Base-by-base conservation (phyloP, 805 yeast species). In the Yamadazyma nakazawae region DNA sequence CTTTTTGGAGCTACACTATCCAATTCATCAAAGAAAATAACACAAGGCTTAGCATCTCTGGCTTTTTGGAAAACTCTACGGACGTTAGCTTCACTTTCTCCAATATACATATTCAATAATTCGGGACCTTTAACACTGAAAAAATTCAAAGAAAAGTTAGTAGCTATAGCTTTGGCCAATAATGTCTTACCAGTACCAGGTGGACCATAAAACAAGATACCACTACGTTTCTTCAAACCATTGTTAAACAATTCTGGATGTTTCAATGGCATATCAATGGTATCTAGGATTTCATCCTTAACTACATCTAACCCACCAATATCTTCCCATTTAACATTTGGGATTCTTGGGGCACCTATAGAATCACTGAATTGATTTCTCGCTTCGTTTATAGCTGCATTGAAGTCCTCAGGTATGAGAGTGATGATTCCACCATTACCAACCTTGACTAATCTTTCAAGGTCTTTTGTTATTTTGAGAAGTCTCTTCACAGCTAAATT, bases 141-240 rank as follows among this genome's bases (percentile, higher is more conserved):
- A 65, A 94, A 94, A 64, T 94, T 94, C 52, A 94, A 74, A 3
- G 97, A 86, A 64, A 92, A 94, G 55, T 91, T 88, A 0, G 97
- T 88, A 2, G 99, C 99, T 55, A 94, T 94, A 0, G 98, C 98
- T 64, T 94, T 94, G 11, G 99, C 99, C 49, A 94, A 74, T 25
- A 94, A 72, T 0, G 99, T 94, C 62, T 94, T 94, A 56, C 99
- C 99, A 0, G 99, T 94, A 19, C 99, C 99, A 0, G 99, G 99
- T 0, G 99, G 99, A 0, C 99, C 99, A 67, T 94, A 94, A 63
- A 94, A 90, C 52, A 94, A 68, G 34, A 94, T 87, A 41, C 99
- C 99, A 59, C 95, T 84, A 65, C 99, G 78, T 62, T 92, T 92
- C 64, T 94, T 92, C 62, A 94, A 79, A 0, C 98, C 98, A 39